These are phyloP conservation scores for Mycena albidolilacea DNA, from an alignment of 768 basidiomycete genomes.

Conservation along the genomic window DNA sequence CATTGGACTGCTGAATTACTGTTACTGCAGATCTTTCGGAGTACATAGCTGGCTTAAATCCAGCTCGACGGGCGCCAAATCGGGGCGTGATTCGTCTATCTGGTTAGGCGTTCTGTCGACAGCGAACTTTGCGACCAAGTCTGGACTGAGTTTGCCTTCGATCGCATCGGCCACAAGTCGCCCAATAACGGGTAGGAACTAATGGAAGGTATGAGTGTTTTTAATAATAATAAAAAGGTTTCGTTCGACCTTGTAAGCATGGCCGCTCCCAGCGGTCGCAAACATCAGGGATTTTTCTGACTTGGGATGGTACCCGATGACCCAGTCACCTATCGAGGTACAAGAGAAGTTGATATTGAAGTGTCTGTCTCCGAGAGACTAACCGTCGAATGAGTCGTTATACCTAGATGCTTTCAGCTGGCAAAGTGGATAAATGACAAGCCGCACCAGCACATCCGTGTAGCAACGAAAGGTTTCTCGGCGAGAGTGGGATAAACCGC, in stretches of 20 bases:
- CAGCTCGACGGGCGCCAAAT: conserved; percentile 52
- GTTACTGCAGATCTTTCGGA: conserved; percentile 56
- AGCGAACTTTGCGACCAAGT: conserved; percentile 73
- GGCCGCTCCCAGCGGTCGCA: conserved; percentile 92
- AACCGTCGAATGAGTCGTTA: conserved; percentile 83
- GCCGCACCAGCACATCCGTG: conserved; percentile 90
- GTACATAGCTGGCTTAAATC: conserved; percentile 66
- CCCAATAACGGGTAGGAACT: conserved; percentile 94
- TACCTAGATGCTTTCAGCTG: conserved; percentile 70
- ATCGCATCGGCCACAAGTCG: conserved; percentile 81
- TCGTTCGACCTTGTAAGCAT: conserved; percentile 81
- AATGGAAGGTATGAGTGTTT: conserved; percentile 13
- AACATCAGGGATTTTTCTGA: conserved; percentile 73
- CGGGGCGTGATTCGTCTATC: conserved; percentile 53
- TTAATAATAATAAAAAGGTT: conserved; percentile 14
- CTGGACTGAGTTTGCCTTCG: conserved; percentile 70
- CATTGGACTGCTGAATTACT: neutral
- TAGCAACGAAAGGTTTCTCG: conserved; percentile 76
- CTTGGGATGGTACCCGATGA: conserved; percentile 80
- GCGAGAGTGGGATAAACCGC: conserved; percentile 85
- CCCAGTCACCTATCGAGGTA: conserved; percentile 70
- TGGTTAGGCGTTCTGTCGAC: conserved; percentile 61
- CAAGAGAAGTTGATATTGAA: no score
- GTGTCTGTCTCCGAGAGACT: no score
- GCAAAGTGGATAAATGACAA: conserved; percentile 19